Conservation (phyloP, 2,329 filamentous ascomycete genomes). For the Parafenestella ontariensis region DNA sequence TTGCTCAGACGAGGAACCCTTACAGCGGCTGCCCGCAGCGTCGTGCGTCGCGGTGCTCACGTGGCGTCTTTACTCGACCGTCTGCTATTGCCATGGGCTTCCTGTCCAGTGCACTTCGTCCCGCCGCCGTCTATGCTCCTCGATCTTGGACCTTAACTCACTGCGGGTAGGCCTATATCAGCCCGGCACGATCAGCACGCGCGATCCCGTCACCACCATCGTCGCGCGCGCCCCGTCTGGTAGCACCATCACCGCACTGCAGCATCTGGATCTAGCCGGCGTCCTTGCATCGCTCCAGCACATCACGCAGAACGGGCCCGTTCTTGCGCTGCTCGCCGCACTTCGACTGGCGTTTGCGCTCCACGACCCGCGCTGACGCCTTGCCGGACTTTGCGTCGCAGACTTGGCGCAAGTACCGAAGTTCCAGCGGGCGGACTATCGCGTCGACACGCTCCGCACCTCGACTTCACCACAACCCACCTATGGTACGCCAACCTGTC, state of each 20-base stretch:
- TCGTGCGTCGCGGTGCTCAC: conserved; percentile 16
- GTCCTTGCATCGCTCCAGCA: background rate
- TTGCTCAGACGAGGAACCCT: conserved; percentile 18
- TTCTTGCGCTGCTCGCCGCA: background rate
- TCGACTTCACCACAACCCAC: conserved; percentile 11
- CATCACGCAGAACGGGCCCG: background rate
- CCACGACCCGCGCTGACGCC: background rate
- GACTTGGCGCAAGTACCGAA: background rate
- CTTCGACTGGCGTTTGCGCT: background rate
- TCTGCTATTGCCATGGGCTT: conserved; percentile 23
- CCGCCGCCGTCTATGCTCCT: conserved; percentile 4
- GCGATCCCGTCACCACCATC: background rate
- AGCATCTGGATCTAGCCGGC: background rate
- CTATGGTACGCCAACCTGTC: conserved; percentile 32
- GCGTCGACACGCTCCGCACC: conserved; percentile 1
- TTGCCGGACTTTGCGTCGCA: background rate
- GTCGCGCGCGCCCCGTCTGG: background rate
- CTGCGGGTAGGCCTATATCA: conserved; percentile 1
- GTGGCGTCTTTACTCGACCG: conserved; percentile 19
- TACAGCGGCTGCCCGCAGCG: conserved; percentile 30
- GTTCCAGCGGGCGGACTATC: background rate
- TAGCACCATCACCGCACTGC: background rate
- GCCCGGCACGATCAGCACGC: conserved; percentile 9
- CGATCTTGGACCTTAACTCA: background rate
- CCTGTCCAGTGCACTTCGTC: conserved; percentile 11